These are phyloP conservation scores for Ascodesmis nigricans DNA, from an alignment of 495 filamentous ascomycete genomes.

Conservation along the genomic window DNA sequence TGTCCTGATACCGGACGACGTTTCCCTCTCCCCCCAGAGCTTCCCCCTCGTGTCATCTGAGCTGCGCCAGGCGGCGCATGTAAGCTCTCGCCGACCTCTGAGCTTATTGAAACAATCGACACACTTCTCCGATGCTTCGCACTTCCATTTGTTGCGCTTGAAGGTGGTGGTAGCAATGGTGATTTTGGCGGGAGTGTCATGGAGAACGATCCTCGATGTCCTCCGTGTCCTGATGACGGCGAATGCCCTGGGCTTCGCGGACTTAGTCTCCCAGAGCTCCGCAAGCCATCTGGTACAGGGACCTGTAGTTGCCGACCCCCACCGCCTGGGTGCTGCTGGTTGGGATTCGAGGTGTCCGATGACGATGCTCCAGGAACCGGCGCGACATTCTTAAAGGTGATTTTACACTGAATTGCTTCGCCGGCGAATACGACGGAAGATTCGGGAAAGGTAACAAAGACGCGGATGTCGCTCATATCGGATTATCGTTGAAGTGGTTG, in stretches of 20 bases:
- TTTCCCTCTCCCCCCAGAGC: slow-evolving; percentile 6
- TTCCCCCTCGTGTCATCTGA: slow-evolving; percentile 9
- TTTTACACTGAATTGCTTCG: slow-evolving; percentile 79
- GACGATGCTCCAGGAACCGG: slow-evolving; percentile 15
- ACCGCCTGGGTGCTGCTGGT: no score
- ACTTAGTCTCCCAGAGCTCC: slow-evolving; percentile 1
- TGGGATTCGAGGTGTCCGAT: slow-evolving; percentile 13
- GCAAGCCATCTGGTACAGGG: neutral
- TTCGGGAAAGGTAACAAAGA: slow-evolving; percentile 73
- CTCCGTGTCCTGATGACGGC: slow-evolving; percentile 18
- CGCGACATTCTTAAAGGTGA: slow-evolving; percentile 84
- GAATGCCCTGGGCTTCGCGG: no score
- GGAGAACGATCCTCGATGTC: slow-evolving; percentile 2
- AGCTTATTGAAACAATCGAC: slow-evolving; percentile 84
- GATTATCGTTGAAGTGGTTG: slow-evolving; percentile 5
- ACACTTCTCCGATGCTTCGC: slow-evolving; percentile 51
- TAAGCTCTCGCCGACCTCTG: slow-evolving; percentile 32
- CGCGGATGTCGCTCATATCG: slow-evolving; percentile 50
- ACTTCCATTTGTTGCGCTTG: slow-evolving; percentile 2
- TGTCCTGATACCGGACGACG: no score
- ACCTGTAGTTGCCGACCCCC: neutral
- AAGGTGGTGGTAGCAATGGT: slow-evolving; percentile 7
- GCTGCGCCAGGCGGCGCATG: no score
- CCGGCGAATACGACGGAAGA: slow-evolving; percentile 78
- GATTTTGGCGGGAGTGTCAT: slow-evolving; percentile 8